phyloP scores from a whole-genome alignment of 345 rosid genomes.

The Cardiospermum halicacabum region DNA sequence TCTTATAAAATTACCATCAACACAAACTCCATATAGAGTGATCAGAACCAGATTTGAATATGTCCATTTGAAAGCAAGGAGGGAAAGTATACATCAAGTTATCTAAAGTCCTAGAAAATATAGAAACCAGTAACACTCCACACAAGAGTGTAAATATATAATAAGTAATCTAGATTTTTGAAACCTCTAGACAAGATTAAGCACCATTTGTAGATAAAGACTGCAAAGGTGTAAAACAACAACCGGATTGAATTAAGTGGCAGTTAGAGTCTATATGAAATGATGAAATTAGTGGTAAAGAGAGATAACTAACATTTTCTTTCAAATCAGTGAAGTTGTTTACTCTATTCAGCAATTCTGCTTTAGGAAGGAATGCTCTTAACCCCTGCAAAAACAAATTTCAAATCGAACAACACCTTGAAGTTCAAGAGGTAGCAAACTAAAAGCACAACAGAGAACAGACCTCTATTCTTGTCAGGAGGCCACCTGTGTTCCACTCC shows the following conservation, averaged over 20 bases:
- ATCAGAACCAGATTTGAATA: too few relatives aligned
- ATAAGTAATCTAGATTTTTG: not conserved
- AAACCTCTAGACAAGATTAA: not conserved
- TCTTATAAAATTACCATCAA: not conserved
- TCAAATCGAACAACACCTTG: constrained; percentile 7
- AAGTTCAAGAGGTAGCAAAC: constrained; percentile 1
- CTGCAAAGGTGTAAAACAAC: not conserved
- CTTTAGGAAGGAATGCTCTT: constrained; percentile 84
- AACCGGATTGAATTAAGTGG: constrained; percentile 3
- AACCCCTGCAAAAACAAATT: constrained; percentile 55
- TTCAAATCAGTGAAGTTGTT: constrained; percentile 81
- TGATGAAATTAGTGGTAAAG: not conserved
- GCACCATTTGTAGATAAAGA: not conserved
- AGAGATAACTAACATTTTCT: constrained; percentile 58
- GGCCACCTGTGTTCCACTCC: constrained; percentile 93
- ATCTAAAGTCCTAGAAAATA: not conserved
- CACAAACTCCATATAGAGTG: not conserved
- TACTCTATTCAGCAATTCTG: constrained; percentile 64
- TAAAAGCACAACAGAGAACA: constrained; percentile 1
- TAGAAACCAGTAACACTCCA: not conserved
- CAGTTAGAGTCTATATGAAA: constrained; percentile 1
- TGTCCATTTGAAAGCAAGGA: not conserved
- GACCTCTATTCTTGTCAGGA: constrained; percentile 87
- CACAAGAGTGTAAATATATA: constrained; percentile 2
- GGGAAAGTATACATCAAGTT: not conserved